Base-by-base conservation (phyloP, 805 yeast genomes). In the Metschnikowia cerradonensis region DNA sequence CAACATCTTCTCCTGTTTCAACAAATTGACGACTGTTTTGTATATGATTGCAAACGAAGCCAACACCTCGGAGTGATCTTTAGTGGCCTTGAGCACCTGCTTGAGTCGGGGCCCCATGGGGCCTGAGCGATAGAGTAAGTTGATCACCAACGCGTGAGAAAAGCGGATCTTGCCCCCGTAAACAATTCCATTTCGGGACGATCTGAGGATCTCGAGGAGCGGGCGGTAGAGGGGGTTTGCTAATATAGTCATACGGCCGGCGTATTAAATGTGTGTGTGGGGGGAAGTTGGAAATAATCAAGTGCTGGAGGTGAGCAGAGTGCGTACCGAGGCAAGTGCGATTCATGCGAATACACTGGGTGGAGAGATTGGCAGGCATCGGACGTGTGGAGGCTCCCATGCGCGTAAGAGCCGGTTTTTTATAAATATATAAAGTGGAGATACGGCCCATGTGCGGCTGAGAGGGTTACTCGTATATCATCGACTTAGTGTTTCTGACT, bases 81-180 rank as follows among this genome's bases (percentile, higher is more conserved):
- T 70, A 5, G 88, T 78, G 15, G 84, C 83, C 46, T 63, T 68
- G 33, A 81, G 54, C 30, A 82, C 79, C 36, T 75, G 74, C 38
- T 60, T 57, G 41, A 80, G 53, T 50, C 84, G 65, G n/a, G 77
- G 76, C 45, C 60, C 56, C 33, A 75, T 35, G 41, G 81, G 77
- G 4, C 84, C 84, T 35, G 75, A 70, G 43, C 80, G 68, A 60
- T 82, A 83, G 26, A 83, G 67, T 33, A 82, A 63, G 44, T 80
- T 78, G 66, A 83, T 82, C 42, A 83, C 88, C 45, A 83, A 61
- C 0, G 87, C 83, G 64, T 83, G 88, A 45, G 83, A 77, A 59
- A 83, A 82, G 45, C 88, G 68, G 37, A 83, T 67, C 57, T 79
- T 76, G 3, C 83, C 84, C 2, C 88, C 88, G 54, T 83, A 83